Evolutionary conservation across 2,329 filamentous ascomycete genomes (phyloP).

Genomic region (Gremmenia infestans): DNA sequence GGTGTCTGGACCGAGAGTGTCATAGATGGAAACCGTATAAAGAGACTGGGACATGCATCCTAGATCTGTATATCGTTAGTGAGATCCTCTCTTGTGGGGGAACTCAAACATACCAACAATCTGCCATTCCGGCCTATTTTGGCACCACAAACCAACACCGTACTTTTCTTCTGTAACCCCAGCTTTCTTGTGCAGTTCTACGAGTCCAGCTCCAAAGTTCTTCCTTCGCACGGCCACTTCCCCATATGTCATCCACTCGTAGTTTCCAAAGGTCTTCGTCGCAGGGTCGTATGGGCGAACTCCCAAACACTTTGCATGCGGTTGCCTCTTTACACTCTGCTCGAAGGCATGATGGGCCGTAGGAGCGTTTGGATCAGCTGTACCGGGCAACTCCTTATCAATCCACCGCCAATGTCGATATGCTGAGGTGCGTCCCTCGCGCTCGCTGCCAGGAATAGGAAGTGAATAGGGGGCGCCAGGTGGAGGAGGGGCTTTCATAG

Average conservation of each 20-base stretch:
- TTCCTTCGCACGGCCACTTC: slow-evolving; percentile 74
- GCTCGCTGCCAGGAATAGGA: slow-evolving; percentile 68
- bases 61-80: slow-evolving; percentile 54
- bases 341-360: slow-evolving; percentile 83
- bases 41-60: slow-evolving; percentile 82
- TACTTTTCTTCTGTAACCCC: slow-evolving; percentile 64
- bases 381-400: slow-evolving; percentile 65
- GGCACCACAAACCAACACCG: slow-evolving; percentile 78
- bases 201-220: slow-evolving; percentile 80
- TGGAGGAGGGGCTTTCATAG: slow-evolving; percentile 25
- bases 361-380: slow-evolving; percentile 63
- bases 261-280: slow-evolving; percentile 69
- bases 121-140: slow-evolving; percentile 87
- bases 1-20: slow-evolving; percentile 85
- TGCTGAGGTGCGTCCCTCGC: slow-evolving; percentile 65
- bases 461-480: slow-evolving; percentile 62
- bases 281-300: slow-evolving; percentile 71
- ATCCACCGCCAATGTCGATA: slow-evolving; percentile 81
- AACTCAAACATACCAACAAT: slow-evolving; percentile 55
- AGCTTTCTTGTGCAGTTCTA: slow-evolving; percentile 71
- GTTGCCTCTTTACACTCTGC: slow-evolving; percentile 52
- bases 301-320: slow-evolving; percentile 72
- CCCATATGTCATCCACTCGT: slow-evolving; percentile 77
- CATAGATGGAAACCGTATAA: slow-evolving; percentile 90
- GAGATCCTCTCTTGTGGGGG: not conserved